Conservation (phyloP, 371 early-diverging fungal species). For the Mortierella sp. region DNA sequence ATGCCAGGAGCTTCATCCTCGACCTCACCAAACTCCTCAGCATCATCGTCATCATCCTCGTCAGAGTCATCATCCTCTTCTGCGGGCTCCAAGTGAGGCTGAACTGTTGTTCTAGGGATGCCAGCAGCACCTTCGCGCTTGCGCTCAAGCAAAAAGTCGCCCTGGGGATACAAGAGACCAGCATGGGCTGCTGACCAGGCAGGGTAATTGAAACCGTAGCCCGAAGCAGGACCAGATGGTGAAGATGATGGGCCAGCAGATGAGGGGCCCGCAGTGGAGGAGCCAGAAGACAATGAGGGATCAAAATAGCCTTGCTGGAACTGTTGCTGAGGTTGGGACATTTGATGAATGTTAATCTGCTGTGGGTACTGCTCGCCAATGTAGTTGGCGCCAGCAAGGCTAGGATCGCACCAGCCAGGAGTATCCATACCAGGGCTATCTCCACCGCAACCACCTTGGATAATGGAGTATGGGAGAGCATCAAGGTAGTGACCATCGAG, state of each 20-base stretch:
- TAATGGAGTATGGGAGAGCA: conserved; percentile 26
- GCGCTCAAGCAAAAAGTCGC: conserved; percentile 44
- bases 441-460: conserved; percentile 30
- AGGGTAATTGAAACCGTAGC: conserved; percentile 21
- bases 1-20: conserved; percentile 9
- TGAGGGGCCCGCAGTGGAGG: conserved; percentile 30
- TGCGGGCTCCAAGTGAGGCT: conserved; percentile 25
- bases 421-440: conserved; percentile 36
- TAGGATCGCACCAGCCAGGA: conserved; percentile 33
- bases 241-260: conserved; percentile 31
- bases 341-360: conserved; percentile 8
- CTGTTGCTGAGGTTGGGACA: conserved; percentile 28
- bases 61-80: conserved; percentile 31
- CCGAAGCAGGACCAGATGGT: conserved; percentile 20
- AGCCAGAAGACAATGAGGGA: conserved; percentile 19
- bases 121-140: conserved; percentile 41
- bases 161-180: conserved; percentile 26
- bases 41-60: conserved; percentile 29
- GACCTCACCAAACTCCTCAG: conserved; percentile 15
- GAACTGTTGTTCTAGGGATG: conserved; percentile 12
- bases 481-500: conserved; percentile 35
- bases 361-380: conserved; percentile 27
- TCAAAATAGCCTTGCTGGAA: conserved; percentile 30
- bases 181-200: conserved; percentile 27
- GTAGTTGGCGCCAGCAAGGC: conserved; percentile 18